Evolutionary conservation across 2,329 filamentous ascomycete genomes (phyloP).

Genomic region (Talaromyces sp.): DNA sequence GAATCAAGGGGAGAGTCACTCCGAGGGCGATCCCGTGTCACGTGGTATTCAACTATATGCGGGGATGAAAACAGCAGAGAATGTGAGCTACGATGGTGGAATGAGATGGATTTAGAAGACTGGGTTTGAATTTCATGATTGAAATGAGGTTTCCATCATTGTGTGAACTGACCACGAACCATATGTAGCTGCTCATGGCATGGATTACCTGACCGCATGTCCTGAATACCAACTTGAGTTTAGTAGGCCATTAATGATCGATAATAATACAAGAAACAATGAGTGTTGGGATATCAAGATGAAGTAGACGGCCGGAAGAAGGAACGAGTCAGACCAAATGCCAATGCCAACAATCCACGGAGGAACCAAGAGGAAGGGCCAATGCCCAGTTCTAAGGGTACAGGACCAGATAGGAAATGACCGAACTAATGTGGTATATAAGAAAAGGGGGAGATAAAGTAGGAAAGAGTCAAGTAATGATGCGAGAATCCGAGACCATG

Average conservation of each 20-base stretch:
- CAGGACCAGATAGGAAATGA: not conserved
- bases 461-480: not conserved
- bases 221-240: not conserved
- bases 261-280: constrained; percentile 20
- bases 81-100: no score
- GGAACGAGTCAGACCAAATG: not conserved
- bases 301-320: not conserved
- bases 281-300: constrained; percentile 3
- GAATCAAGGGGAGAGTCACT: constrained; percentile 11
- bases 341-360: not conserved
- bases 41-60: not conserved
- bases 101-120: no score
- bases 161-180: no score
- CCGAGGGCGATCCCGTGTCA: not conserved
- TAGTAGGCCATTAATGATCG: constrained; percentile 8
- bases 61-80: not conserved
- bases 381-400: not conserved
- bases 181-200: no score
- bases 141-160: no score
- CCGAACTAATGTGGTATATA: no score
- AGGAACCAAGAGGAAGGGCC: not conserved
- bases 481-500: no score
- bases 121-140: no score
- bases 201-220: not conserved
- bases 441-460: no score